A percentile compares a stretch with the other conserved stretches of the same genome.
phyloP scores from a whole-genome alignment of 768 basidiomycete species.

The Tephrocybe sp. region DNA sequence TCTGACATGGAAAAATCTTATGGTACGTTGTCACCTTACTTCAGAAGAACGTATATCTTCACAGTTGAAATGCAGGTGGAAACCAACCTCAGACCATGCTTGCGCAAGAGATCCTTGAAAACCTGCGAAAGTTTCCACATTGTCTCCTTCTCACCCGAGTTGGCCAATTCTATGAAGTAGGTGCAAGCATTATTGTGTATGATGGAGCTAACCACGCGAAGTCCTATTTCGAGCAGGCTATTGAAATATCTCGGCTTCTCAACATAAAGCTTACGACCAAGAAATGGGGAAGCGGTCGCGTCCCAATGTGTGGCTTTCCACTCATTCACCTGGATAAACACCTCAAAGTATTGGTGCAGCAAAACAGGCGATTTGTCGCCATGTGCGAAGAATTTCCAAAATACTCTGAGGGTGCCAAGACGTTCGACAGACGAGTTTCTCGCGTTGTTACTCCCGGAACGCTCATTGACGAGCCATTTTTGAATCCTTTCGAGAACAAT shows the following conservation, averaged over 20 bases:
- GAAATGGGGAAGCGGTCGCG: slow-evolving; percentile 65
- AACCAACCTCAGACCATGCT: slow-evolving; percentile 39
- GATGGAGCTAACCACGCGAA: slow-evolving; percentile 27
- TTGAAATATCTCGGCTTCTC: slow-evolving; percentile 71
- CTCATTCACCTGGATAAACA: slow-evolving; percentile 81
- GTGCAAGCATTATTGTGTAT: slow-evolving; percentile 11
- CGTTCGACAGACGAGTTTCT: slow-evolving; percentile 79
- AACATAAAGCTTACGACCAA: slow-evolving; percentile 82
- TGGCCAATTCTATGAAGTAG: slow-evolving; percentile 93
- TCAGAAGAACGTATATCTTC: too few species aligned
- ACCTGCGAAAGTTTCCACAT: slow-evolving; percentile 78
- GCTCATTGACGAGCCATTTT: slow-evolving; percentile 87
- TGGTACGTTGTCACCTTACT: slow-evolving; percentile 6
- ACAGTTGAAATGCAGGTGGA: background rate
- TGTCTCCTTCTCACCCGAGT: slow-evolving; percentile 90
- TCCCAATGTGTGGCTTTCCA: slow-evolving; percentile 93
- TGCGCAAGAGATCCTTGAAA: slow-evolving; percentile 68
- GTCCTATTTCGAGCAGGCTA: slow-evolving; percentile 95
- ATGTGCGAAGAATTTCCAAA: slow-evolving; percentile 90
- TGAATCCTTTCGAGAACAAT: slow-evolving; percentile 86
- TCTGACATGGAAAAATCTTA: background rate
- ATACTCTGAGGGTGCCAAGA: slow-evolving; percentile 47
- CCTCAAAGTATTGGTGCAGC: slow-evolving; percentile 82
- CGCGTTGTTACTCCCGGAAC: slow-evolving; percentile 94
- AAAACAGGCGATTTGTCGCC: slow-evolving; percentile 83